Evolutionary conservation across 1,284 basidiomycete species (phyloP).

Genomic region (Marasmius oreades): DNA sequence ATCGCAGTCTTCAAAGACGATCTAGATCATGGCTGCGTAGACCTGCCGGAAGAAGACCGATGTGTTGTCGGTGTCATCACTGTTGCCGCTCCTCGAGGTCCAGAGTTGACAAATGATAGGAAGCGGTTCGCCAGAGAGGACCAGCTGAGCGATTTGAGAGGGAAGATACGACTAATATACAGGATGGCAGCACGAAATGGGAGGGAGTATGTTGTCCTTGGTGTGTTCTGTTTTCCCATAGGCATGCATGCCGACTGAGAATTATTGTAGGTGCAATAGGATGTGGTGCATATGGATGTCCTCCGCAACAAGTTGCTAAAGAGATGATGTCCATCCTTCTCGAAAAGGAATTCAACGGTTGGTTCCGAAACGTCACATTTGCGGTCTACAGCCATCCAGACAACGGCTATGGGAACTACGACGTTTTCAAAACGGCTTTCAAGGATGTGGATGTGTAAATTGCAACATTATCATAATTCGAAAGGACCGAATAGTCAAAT

Average conservation of each 20-base stretch:
- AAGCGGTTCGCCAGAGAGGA: constrained; percentile 22
- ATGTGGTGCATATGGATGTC: constrained; percentile 41
- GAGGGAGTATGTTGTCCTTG: constrained; percentile 35
- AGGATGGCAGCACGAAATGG: constrained; percentile 38
- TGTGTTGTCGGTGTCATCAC: constrained; percentile 40
- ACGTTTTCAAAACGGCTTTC: constrained; percentile 29
- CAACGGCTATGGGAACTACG: constrained; percentile 30
- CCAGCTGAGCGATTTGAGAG: constrained; percentile 32
- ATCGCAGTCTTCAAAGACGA: constrained; percentile 45
- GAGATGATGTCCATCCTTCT: constrained; percentile 38
- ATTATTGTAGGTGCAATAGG: constrained; percentile 39
- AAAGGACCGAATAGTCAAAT: too few species aligned
- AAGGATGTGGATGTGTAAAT: constrained; percentile 22
- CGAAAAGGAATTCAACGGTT: constrained; percentile 38
- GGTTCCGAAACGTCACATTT: constrained; percentile 38
- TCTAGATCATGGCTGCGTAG: constrained; percentile 35
- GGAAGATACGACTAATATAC: constrained; percentile 40
- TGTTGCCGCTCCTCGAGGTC: constrained; percentile 38
- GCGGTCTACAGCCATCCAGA: constrained; percentile 35
- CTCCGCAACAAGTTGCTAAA: constrained; percentile 34
- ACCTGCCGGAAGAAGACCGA: constrained; percentile 28
- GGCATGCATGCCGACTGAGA: neutral
- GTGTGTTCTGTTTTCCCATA: constrained; percentile 21
- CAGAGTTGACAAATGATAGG: constrained; percentile 27
- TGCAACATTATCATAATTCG: neutral